These are phyloP conservation scores for Skeletonema potamos DNA, from an alignment of 108 stramenopile genomes.

Conservation along the genomic window DNA sequence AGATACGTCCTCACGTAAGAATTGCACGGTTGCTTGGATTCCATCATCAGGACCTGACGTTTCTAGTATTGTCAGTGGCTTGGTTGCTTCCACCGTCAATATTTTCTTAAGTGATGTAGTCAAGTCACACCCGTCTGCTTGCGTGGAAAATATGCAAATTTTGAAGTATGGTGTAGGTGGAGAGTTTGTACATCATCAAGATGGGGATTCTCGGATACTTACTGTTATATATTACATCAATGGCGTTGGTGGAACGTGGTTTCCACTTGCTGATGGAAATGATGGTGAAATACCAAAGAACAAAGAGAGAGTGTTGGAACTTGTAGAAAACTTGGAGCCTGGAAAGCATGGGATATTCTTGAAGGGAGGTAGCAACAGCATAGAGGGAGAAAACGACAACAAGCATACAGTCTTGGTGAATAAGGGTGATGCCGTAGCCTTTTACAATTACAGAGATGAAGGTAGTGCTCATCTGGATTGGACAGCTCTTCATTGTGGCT, in stretches of 20 bases:
- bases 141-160: constrained; percentile 56
- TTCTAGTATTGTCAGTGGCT: constrained; percentile 3
- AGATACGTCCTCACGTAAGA: constrained; percentile 6
- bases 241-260: constrained; percentile 68
- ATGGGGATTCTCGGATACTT: constrained; percentile 38
- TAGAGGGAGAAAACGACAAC: constrained; percentile 1
- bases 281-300: background rate
- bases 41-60: background rate
- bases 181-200: constrained; percentile 59
- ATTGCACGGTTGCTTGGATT: constrained; percentile 19
- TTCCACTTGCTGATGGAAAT: constrained; percentile 52
- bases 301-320: constrained; percentile 9
- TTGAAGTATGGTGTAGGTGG: constrained; percentile 52
- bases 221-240: constrained; percentile 70
- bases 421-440: constrained; percentile 61
- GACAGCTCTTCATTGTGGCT: constrained; percentile 55
- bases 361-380: constrained; percentile 2
- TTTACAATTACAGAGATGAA: constrained; percentile 53
- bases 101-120: constrained; percentile 9
- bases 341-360: constrained; percentile 14
- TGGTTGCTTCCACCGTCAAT: constrained; percentile 8
- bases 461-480: constrained; percentile 39
- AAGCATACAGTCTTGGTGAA: constrained; percentile 14
- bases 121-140: constrained; percentile 11
- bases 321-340: constrained; percentile 2